A percentile compares a stretch with the other conserved stretches of the same genome.
Evolutionary conservation across 2,329 filamentous ascomycete genomes (phyloP).

Genomic region (Pochonia chlamydosporia): DNA sequence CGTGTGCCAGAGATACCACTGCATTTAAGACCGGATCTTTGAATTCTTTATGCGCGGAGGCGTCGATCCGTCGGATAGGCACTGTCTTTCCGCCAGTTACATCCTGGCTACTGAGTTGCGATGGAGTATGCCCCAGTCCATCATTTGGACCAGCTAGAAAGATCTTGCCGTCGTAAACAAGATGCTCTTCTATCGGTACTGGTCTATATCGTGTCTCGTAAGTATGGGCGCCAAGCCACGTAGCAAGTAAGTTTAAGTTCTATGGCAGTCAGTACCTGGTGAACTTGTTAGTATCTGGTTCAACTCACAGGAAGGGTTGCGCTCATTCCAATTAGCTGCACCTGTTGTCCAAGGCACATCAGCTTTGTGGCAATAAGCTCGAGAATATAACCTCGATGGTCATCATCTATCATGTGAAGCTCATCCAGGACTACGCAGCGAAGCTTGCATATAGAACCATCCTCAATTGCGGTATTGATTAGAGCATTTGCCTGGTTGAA

Average conservation of each 20-base stretch:
- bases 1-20: conserved; percentile 62
- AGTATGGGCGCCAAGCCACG: conserved; percentile 65
- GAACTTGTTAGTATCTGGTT: background rate
- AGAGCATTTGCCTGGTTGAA: conserved; percentile 61
- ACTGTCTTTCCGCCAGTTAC: conserved; percentile 28
- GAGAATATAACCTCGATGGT: conserved; percentile 67
- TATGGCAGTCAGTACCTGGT: conserved; percentile 21
- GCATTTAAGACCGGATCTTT: conserved; percentile 61
- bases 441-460: conserved; percentile 59
- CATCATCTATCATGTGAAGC: conserved; percentile 77
- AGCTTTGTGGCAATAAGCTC: conserved; percentile 71
- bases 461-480: conserved; percentile 67
- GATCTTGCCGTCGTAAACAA: conserved; percentile 65
- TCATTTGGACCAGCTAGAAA: conserved; percentile 54
- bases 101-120: conserved; percentile 37
- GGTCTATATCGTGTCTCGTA: conserved; percentile 70
- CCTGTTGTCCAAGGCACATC: conserved; percentile 57
- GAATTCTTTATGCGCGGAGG: conserved; percentile 56
- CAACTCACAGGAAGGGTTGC: conserved; percentile 62
- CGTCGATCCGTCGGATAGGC: conserved; percentile 43
- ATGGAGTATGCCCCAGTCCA: conserved; percentile 51
- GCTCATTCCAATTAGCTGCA: conserved; percentile 76
- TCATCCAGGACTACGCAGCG: conserved; percentile 68
- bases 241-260: conserved; percentile 64
- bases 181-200: conserved; percentile 68